These are phyloP conservation scores for Alternaria tenuissima DNA, from an alignment of 2,329 filamentous ascomycete genomes.

Conservation along the genomic window DNA sequence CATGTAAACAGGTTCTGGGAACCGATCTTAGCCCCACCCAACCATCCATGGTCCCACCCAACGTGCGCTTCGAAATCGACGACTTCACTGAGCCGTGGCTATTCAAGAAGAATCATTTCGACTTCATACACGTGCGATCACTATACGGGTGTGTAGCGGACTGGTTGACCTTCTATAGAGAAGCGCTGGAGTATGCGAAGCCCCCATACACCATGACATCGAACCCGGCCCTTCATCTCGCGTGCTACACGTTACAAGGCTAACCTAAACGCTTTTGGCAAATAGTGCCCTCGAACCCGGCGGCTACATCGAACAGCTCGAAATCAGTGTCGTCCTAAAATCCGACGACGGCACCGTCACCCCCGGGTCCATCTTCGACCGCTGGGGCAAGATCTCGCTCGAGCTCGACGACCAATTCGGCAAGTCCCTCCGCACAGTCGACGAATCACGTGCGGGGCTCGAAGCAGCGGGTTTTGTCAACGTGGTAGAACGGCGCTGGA, in stretches of 20 bases:
- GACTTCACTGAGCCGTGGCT: conserved; percentile 44
- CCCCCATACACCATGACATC: not conserved
- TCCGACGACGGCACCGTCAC: conserved; percentile 39
- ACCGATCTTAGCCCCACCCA: conserved; percentile 54
- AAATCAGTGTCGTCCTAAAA: conserved; percentile 33
- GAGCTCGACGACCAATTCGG: conserved; percentile 45
- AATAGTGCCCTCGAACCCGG: conserved; percentile 35
- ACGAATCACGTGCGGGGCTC: conserved; percentile 54
- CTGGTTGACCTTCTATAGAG: conserved; percentile 33
- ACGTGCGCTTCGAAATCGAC: conserved; percentile 45
- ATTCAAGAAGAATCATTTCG: conserved; percentile 32
- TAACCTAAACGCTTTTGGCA: too few relatives aligned
- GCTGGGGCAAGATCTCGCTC: conserved; percentile 37
- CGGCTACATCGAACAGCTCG: conserved; percentile 38
- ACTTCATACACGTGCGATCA: conserved; percentile 32
- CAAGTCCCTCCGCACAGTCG: conserved; percentile 48
- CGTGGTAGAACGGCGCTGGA: conserved; percentile 56
- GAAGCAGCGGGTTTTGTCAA: conserved; percentile 63
- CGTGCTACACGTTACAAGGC: too few relatives aligned
- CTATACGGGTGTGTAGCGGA: conserved; percentile 32
- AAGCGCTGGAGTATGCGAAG: conserved; percentile 28
- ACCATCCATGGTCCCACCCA: conserved; percentile 45
- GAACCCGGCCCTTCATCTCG: too few relatives aligned
- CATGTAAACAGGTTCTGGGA: conserved; percentile 34
- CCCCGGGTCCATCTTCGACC: conserved; percentile 29